Percentiles rank a stretch among this genome's conserved stretches.
Conservation (phyloP, 2,329 filamentous ascomycete species). For the Botryotinia narcissicola region DNA sequence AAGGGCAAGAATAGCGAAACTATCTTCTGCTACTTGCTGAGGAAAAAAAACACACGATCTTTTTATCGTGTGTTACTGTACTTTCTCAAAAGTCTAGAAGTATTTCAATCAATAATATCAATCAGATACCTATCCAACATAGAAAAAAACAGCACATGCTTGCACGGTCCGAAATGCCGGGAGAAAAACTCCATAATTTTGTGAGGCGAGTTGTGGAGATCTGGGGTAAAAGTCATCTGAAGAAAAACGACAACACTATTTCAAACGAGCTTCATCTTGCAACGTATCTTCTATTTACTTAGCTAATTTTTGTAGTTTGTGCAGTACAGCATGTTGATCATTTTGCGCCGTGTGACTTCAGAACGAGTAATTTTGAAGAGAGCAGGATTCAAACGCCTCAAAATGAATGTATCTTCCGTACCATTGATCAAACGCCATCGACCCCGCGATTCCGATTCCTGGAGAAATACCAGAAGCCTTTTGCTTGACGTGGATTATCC, state of each 20-base stretch:
- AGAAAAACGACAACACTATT: slow-evolving; percentile 5
- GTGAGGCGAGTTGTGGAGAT: slow-evolving; percentile 6
- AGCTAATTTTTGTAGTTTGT: neutral
- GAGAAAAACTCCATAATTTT: neutral
- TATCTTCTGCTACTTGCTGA: neutral
- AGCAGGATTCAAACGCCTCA: neutral
- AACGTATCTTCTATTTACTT: neutral
- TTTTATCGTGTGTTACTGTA: neutral
- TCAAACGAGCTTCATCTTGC: neutral
- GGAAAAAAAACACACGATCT: neutral
- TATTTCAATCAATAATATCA: neutral
- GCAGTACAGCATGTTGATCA: slow-evolving; percentile 4
- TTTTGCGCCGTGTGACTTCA: slow-evolving; percentile 4
- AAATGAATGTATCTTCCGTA: neutral
- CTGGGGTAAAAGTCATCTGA: slow-evolving; percentile 15
- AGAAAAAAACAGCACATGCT: neutral
- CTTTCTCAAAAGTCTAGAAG: neutral
- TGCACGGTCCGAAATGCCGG: slow-evolving; percentile 15
- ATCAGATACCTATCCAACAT: neutral
- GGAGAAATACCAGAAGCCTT: neutral
- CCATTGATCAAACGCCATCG: neutral
- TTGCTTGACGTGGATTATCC: neutral
- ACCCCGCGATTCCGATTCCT: slow-evolving; percentile 10
- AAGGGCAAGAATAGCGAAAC: neutral
- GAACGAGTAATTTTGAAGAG: neutral